Evolutionary conservation across 2,329 filamentous ascomycete genomes (phyloP).

Genomic region (Colletotrichum destructivum): DNA sequence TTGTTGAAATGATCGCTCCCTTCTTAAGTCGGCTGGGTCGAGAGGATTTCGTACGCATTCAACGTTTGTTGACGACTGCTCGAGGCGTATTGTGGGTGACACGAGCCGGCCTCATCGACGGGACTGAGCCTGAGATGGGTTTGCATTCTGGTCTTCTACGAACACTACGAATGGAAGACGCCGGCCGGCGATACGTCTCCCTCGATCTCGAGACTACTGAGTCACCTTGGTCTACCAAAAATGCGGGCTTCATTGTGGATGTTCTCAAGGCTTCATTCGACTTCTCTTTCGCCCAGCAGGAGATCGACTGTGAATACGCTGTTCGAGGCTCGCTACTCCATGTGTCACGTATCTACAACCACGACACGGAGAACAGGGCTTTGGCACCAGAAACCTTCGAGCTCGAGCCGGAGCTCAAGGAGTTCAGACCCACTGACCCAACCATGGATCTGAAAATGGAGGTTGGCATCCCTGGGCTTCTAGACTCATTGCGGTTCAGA

Average conservation of each 20-base stretch:
- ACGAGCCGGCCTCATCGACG: constrained; percentile 2
- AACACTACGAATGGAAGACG: constrained; percentile 40
- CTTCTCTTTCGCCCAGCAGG: not conserved
- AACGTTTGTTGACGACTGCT: constrained; percentile 13
- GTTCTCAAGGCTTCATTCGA: constrained; percentile 20
- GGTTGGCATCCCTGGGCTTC: constrained; percentile 43
- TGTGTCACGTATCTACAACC: constrained; percentile 24
- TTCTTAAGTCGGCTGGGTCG: not conserved
- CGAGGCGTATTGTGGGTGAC: constrained; percentile 30
- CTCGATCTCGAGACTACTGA: constrained; percentile 22
- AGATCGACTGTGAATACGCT: constrained; percentile 34
- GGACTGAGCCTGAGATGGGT: constrained; percentile 5
- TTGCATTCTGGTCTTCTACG: constrained; percentile 36
- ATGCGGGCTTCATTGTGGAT: not conserved
- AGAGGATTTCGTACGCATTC: constrained; percentile 2
- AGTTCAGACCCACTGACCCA: not conserved
- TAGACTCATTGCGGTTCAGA: constrained; percentile 46
- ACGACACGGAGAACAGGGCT: not conserved
- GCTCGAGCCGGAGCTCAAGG: not conserved
- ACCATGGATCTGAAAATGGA: constrained; percentile 29
- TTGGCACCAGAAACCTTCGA: not conserved
- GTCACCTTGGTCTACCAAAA: not conserved
- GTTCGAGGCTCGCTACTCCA: constrained; percentile 6
- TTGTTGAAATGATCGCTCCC: constrained; percentile 18
- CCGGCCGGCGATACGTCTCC: constrained; percentile 34